A percentile compares a stretch with the other conserved stretches of the same genome.
phyloP scores from a whole-genome alignment of 2,329 filamentous ascomycete genomes.

The Camillea tinctor region DNA sequence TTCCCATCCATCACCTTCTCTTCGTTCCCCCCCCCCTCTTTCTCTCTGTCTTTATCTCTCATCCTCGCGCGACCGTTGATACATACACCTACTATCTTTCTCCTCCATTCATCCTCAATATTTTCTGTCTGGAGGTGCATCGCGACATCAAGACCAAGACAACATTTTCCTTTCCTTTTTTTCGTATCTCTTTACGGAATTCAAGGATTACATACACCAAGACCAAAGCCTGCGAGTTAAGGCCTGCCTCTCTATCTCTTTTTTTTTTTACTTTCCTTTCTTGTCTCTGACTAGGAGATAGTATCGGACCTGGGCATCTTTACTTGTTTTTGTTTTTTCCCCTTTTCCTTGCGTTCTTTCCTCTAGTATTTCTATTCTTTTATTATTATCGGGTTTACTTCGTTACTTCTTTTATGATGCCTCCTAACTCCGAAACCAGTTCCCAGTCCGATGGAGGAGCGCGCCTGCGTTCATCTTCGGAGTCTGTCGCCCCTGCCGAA shows the following conservation, averaged over 20 bases:
- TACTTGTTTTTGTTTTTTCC: background rate
- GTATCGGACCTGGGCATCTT: background rate
- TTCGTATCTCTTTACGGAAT: too few species aligned
- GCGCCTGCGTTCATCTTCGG: background rate
- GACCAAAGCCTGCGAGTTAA: too few species aligned
- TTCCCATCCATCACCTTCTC: too few species aligned
- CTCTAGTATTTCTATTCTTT: background rate
- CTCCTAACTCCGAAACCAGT: background rate
- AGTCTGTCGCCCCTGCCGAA: constrained; percentile 1
- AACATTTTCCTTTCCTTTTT: too few species aligned
- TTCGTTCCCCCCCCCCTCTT: too few species aligned
- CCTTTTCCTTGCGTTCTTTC: background rate
- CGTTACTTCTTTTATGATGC: background rate
- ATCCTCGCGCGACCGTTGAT: background rate
- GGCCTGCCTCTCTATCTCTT: too few species aligned
- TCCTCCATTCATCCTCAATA: background rate
- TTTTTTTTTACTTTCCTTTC: too few species aligned
- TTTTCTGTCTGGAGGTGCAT: background rate
- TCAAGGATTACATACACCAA: background rate
- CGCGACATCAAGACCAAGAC: background rate
- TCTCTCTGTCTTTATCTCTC: background rate
- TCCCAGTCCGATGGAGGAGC: background rate
- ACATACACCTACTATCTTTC: background rate
- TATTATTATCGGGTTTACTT: background rate
- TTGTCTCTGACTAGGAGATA: background rate